Conservation (phyloP, 2,329 filamentous ascomycete species). For the Diplodia intermedia region DNA sequence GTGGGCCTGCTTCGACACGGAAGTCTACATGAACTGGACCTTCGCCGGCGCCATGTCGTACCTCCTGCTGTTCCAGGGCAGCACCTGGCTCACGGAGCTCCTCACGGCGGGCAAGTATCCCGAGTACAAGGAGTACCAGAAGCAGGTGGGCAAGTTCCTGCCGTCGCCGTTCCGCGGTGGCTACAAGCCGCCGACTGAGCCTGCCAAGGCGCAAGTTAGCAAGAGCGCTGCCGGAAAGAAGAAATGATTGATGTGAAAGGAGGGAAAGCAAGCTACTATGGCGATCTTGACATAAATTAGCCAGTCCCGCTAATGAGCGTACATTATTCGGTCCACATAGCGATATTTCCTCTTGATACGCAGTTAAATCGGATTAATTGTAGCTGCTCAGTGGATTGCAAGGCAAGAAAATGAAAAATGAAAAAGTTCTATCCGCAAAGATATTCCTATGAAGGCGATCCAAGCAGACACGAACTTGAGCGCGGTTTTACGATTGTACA, state of each 20-base stretch:
- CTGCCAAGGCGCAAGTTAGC: neutral
- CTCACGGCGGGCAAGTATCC: conserved; percentile 84
- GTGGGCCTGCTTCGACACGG: conserved; percentile 80
- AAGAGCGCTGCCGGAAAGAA: conserved; percentile 1
- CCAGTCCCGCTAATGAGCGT: neutral
- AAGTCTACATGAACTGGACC: conserved; percentile 79
- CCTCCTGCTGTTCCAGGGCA: conserved; percentile 84
- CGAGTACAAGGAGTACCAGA: conserved; percentile 85
- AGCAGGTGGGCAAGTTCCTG: conserved; percentile 81
- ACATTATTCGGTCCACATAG: neutral
- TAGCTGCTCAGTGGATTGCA: too few species aligned
- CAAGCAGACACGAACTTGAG: too few species aligned
- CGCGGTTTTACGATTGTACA: too few species aligned
- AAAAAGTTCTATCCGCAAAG: too few species aligned
- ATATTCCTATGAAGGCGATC: too few species aligned
- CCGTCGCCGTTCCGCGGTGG: conserved; percentile 53
- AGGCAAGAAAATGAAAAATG: too few species aligned
- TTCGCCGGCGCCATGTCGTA: conserved; percentile 72
- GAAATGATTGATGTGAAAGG: neutral
- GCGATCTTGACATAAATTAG: neutral
- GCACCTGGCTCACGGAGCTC: conserved; percentile 84
- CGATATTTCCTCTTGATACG: too few species aligned
- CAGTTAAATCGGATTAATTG: too few species aligned
- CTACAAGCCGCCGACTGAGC: conserved; percentile 1
- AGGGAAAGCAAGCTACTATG: neutral